phyloP scores from a whole-genome alignment of 306 rosid genomes.

The Carpinus viminea region DNA sequence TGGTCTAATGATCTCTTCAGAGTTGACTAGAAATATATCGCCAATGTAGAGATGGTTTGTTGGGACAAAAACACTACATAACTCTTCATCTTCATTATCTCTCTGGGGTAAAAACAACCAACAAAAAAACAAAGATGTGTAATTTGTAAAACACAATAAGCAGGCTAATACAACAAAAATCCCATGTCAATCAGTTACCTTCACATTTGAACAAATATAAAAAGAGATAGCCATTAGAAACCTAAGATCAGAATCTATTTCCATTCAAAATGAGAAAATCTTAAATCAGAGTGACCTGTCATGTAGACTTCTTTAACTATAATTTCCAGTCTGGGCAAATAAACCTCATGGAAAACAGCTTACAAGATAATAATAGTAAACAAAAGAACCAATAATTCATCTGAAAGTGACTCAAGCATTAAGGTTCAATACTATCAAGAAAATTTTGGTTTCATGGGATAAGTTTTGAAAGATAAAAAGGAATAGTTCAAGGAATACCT shows the following conservation, averaged over 20 bases:
- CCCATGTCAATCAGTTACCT: background rate
- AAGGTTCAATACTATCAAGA: background rate
- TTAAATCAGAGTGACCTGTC: constrained; percentile 11
- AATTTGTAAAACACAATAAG: constrained; percentile 15
- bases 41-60: constrained; percentile 88
- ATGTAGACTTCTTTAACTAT: background rate
- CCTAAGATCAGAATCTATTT: background rate
- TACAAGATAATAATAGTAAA: background rate
- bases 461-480: background rate
- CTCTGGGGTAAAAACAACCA: constrained; percentile 42
- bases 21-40: constrained; percentile 72
- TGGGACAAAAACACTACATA: constrained; percentile 90
- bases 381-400: background rate
- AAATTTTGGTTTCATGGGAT: background rate
- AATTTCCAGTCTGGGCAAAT: background rate
- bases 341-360: background rate
- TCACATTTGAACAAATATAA: constrained; percentile 8
- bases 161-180: background rate
- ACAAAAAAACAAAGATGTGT: constrained; percentile 5
- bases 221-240: constrained; percentile 10
- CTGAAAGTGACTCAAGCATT: background rate
- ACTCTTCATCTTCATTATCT: constrained; percentile 82
- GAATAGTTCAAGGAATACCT: constrained; percentile 41
- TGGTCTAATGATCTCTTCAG: constrained; percentile 81
- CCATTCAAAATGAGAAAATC: background rate